Percentiles rank a stretch among this genome's conserved stretches.
phyloP scores from a whole-genome alignment of 139 green algal species.

The Yamagishiella unicocca region DNA sequence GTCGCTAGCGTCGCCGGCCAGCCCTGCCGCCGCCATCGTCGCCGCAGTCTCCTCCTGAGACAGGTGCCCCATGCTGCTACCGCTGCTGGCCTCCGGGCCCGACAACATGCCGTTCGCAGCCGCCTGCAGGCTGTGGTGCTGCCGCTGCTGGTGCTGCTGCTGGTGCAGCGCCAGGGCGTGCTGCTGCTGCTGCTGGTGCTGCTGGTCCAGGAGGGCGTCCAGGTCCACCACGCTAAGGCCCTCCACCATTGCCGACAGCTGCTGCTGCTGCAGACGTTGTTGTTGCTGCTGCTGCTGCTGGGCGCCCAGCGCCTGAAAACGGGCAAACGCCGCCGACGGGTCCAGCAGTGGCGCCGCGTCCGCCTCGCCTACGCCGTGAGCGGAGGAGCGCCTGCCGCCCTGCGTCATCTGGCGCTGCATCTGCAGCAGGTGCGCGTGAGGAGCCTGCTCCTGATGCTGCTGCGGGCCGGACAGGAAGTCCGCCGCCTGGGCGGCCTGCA shows the following conservation, averaged over 20 bases:
- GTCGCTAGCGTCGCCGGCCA: background rate
- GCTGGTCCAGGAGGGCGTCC: background rate
- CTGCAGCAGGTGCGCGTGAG: background rate
- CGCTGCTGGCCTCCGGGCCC: too few species aligned
- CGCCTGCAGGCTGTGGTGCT: too few species aligned
- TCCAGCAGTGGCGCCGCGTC: background rate
- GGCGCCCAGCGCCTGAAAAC: background rate
- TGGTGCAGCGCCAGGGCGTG: background rate
- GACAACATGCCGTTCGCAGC: background rate
- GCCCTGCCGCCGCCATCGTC: background rate
- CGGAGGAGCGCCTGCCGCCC: background rate
- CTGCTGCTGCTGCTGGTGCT: background rate
- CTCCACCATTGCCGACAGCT: background rate
- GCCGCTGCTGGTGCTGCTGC: background rate
- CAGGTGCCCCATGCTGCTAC: background rate
- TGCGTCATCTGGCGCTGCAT: background rate
- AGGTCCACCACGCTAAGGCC: slow-evolving; percentile 37
- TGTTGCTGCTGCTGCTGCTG: slow-evolving; percentile 29
- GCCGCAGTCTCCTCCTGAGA: background rate
- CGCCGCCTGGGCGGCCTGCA: background rate
- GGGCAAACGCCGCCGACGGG: background rate
- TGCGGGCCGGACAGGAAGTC: background rate
- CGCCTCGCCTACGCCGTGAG: background rate
- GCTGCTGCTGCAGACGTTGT: background rate
- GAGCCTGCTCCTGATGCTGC: background rate